Evolutionary conservation across 2,329 filamentous ascomycete species (phyloP), one percentile per base, ranked within the genome.

Genomic region (Hymenotorrendiella dingleyae): DNA sequence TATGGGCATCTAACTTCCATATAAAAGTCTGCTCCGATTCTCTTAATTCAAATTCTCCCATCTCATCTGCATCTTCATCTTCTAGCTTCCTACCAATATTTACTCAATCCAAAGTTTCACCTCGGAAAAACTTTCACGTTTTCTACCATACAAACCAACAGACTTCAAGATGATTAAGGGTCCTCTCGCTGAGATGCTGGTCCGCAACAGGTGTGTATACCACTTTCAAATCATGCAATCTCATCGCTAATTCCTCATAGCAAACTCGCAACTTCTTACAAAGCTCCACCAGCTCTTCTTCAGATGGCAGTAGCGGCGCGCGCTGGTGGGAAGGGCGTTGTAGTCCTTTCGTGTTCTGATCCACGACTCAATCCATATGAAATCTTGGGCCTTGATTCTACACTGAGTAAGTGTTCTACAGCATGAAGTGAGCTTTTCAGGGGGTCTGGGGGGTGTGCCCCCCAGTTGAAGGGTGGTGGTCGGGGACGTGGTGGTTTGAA

Each of bases 281-380:
- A 47, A 42, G 8, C 46, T 9, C 52, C 52, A 17, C 44, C 46
- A 26, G 36, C 34, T 4, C 38, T 54, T 3, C 32, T 51, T 29
- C 40, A 48, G 27, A 49, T 54, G 46, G 44, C 34, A 6, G 40
- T 46, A 4, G 40, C 36, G 10, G 39, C 49, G 32, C 42, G 44
- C 17, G 42, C 35, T 3, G 28, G 48, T 20, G 47, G 45, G 12
- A 30, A 38, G 22, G 52, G 52, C 9, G 48, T 53, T 8, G 43
- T 54, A 6, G 50, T 54, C 14, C 7, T 53, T 6, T 53, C 52
- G 10, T 54, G 50, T 27, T 53, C 48, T 4, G 52, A 54, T 39
- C 52, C 52, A 21, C 44, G 52, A 11, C 30, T 54, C 3, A 54
- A 54, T 30, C 48, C 48, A 21, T 51, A 51, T n/a, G 40, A 53